These are phyloP conservation scores for Ustilago vetiveriae DNA, from an alignment of 1,284 basidiomycete genomes.

Conservation along the genomic window DNA sequence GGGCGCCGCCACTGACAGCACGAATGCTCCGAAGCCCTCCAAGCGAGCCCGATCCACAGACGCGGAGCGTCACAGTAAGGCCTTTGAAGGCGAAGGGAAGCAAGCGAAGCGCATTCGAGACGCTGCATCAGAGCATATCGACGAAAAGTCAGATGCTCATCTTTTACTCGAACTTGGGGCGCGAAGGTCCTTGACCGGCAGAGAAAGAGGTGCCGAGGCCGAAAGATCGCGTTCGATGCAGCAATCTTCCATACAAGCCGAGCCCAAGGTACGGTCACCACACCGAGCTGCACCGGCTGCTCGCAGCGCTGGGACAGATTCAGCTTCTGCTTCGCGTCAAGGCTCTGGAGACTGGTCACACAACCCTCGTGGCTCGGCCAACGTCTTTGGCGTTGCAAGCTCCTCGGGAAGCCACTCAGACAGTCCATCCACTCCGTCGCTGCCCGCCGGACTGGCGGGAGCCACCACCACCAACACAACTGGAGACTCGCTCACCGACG, in stretches of 20 bases:
- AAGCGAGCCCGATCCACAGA: constrained; percentile 36
- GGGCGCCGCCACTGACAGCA: background rate
- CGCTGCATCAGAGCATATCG: constrained; percentile 2
- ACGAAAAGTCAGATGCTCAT: constrained; percentile 39
- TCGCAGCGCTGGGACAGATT: constrained; percentile 2
- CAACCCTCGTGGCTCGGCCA: constrained; percentile 13
- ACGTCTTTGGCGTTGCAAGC: constrained; percentile 17
- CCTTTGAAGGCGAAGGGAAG: constrained; percentile 8
- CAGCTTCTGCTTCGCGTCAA: constrained; percentile 18
- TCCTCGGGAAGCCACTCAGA: constrained; percentile 28
- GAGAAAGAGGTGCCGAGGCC: background rate
- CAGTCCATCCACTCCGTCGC: constrained; percentile 33
- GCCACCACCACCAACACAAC: constrained; percentile 1
- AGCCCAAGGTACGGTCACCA: constrained; percentile 1
- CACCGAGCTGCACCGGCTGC: background rate
- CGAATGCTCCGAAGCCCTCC: background rate
- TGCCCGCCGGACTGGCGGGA: constrained; percentile 7
- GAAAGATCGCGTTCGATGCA: background rate
- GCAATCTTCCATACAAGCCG: background rate
- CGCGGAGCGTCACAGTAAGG: constrained; percentile 8
- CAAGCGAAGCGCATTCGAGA: constrained; percentile 23
- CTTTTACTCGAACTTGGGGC: constrained; percentile 35
- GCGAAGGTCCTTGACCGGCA: constrained; percentile 1
- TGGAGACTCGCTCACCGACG: constrained; percentile 20
- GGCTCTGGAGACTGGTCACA: constrained; percentile 41